phyloP scores from a whole-genome alignment of 106 monocot genomes.

The Platanthera guangdongensis region DNA sequence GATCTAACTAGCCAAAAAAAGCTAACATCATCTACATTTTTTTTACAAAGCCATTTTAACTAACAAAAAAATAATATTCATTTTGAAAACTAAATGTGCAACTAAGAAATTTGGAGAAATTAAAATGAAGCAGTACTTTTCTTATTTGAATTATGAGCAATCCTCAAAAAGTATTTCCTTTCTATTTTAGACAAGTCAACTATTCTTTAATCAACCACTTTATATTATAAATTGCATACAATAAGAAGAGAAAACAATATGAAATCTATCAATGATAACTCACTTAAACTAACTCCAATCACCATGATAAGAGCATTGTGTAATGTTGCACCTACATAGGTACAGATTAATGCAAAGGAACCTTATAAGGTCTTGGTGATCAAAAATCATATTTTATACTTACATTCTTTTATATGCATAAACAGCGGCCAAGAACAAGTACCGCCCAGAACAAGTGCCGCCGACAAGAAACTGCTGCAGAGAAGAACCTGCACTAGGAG shows the following conservation, averaged over 20 bases:
- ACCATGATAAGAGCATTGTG: not conserved
- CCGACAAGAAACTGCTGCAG: too few relatives aligned
- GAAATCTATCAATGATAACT: not conserved
- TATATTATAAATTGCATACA: not conserved
- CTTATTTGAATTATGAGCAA: not conserved
- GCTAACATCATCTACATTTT: too few relatives aligned
- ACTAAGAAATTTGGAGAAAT: too few relatives aligned
- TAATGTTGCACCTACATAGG: not conserved
- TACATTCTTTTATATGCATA: not conserved
- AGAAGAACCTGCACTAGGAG: too few relatives aligned
- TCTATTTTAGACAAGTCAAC: not conserved
- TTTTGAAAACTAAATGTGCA: too few relatives aligned
- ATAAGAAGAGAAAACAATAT: not conserved
- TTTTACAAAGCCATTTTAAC: too few relatives aligned
- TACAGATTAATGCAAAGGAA: not conserved
- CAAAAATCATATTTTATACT: not conserved
- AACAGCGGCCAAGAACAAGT: too few relatives aligned
- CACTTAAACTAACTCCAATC: not conserved
- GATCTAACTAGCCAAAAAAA: too few relatives aligned
- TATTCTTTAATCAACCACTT: not conserved
- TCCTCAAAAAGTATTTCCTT: not conserved
- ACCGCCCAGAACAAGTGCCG: too few relatives aligned
- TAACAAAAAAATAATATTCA: too few relatives aligned
- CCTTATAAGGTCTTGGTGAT: too few relatives aligned
- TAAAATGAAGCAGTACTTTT: too few relatives aligned